A percentile compares a stretch with the other conserved stretches of the same genome.
Evolutionary conservation across 352 stramenopile genomes (phyloP).

Genomic region (Phytophthora pini): DNA sequence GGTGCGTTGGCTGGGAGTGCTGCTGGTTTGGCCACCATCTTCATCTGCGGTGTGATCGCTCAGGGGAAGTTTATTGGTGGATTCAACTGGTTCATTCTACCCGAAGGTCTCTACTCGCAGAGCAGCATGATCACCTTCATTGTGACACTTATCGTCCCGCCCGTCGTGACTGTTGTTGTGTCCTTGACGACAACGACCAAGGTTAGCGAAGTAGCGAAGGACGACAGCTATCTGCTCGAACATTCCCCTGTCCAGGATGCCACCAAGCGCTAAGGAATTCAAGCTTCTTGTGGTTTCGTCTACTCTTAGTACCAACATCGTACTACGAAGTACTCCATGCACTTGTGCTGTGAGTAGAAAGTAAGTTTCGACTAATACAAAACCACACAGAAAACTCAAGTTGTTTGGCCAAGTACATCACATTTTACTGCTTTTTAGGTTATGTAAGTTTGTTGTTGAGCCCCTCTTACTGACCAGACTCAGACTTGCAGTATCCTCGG

Average conservation of each 20-base stretch:
- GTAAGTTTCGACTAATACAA: no score
- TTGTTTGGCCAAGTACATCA: not conserved
- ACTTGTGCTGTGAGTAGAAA: no score
- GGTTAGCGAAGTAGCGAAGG: constrained; percentile 24
- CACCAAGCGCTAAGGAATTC: constrained; percentile 1
- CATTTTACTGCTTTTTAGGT: not conserved
- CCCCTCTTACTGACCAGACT: constrained; percentile 20
- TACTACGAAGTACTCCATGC: no score
- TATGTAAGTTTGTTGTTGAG: not conserved
- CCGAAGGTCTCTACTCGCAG: constrained; percentile 75
- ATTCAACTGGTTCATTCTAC: constrained; percentile 81
- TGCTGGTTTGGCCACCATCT: constrained; percentile 74
- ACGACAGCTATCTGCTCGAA: constrained; percentile 34
- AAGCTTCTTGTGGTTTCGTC: no score
- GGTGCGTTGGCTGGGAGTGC: constrained; percentile 60
- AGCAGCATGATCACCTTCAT: constrained; percentile 88
- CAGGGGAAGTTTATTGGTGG: constrained; percentile 74
- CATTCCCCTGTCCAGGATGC: constrained; percentile 24
- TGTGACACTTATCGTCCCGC: constrained; percentile 68
- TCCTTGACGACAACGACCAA: constrained; percentile 50
- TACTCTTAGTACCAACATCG: no score
- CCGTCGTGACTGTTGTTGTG: constrained; percentile 56
- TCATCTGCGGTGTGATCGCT: constrained; percentile 62
- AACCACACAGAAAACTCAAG: no score
- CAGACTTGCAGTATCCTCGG: constrained; percentile 29